These are phyloP conservation scores for Plenodomus biglobosus DNA, from an alignment of 2,329 filamentous ascomycete genomes.

Conservation along the genomic window DNA sequence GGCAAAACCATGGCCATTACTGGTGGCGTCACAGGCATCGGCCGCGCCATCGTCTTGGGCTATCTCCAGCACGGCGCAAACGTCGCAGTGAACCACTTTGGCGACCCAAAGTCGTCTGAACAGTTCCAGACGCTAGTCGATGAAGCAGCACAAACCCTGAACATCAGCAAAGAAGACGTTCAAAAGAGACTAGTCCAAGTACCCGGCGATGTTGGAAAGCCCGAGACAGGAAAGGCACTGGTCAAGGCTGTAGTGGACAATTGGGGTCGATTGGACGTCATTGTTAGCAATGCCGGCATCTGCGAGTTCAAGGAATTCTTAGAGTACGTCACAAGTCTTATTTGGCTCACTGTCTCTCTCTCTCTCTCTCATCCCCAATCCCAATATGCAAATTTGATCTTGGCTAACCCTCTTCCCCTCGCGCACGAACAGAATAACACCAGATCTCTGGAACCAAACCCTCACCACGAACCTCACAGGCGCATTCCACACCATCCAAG, in stretches of 20 bases:
- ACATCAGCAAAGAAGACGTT: conserved; percentile 34
- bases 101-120: conserved; percentile 52
- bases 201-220: conserved; percentile 74
- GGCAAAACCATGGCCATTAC: conserved; percentile 85
- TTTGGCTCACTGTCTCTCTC: too few relatives aligned
- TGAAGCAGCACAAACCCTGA: conserved; percentile 36
- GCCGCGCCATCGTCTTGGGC: conserved; percentile 78
- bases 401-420: neutral
- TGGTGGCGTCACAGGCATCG: conserved; percentile 83
- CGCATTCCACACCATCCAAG: conserved; percentile 85
- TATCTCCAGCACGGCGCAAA: conserved; percentile 76
- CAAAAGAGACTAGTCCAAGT: conserved; percentile 61
- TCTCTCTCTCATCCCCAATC: too few relatives aligned
- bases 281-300: conserved; percentile 85
- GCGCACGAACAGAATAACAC: conserved; percentile 64
- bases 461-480: conserved; percentile 81
- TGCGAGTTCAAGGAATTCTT: conserved; percentile 89
- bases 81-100: conserved; percentile 80
- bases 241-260: conserved; percentile 65
- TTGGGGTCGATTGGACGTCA: conserved; percentile 63
- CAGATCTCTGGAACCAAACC: conserved; percentile 70
- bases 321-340: neutral
- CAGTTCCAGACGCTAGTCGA: conserved; percentile 53
- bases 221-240: conserved; percentile 68
- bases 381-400: neutral